phyloP scores from a whole-genome alignment of 2,329 filamentous ascomycete species.

The Trichoderma cornu-damae region DNA sequence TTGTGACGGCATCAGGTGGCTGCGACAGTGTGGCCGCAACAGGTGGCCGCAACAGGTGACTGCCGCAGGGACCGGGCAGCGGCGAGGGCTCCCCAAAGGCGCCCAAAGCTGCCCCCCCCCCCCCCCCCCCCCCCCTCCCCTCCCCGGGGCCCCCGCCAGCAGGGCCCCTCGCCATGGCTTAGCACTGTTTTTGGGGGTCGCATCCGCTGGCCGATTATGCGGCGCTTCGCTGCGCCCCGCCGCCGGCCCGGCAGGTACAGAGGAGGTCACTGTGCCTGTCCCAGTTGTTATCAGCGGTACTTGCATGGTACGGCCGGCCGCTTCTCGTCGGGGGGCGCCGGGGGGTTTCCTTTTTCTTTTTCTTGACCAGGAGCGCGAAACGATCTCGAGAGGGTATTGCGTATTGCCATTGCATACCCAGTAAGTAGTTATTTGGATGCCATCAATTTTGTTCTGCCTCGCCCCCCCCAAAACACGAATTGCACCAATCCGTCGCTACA shows the following conservation, averaged over 20 bases:
- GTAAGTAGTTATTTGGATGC: too few species aligned
- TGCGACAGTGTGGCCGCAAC: too few species aligned
- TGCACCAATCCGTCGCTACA: too few species aligned
- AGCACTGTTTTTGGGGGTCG: neutral
- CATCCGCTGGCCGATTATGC: neutral
- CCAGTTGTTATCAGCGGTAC: neutral
- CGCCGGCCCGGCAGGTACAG: neutral
- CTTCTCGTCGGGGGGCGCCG: too few species aligned
- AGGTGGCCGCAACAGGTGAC: slow-evolving; percentile 21
- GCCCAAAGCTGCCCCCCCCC: too few species aligned
- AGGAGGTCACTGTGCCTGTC: too few species aligned
- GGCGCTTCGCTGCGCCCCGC: neutral
- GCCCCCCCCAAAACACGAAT: too few species aligned
- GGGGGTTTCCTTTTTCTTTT: neutral
- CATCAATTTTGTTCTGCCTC: too few species aligned
- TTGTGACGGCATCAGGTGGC: slow-evolving; percentile 25
- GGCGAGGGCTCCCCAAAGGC: neutral
- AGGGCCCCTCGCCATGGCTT: neutral
- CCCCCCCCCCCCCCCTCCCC: neutral
- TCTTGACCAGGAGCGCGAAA: too few species aligned
- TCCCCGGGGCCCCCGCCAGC: slow-evolving; percentile 3
- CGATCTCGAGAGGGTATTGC: too few species aligned
- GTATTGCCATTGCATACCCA: too few species aligned
- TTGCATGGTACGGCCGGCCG: neutral
- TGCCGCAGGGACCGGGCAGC: slow-evolving; percentile 10